These are phyloP conservation scores for Scorias spongiosa DNA, from an alignment of 2,329 filamentous ascomycete genomes.

Conservation along the genomic window DNA sequence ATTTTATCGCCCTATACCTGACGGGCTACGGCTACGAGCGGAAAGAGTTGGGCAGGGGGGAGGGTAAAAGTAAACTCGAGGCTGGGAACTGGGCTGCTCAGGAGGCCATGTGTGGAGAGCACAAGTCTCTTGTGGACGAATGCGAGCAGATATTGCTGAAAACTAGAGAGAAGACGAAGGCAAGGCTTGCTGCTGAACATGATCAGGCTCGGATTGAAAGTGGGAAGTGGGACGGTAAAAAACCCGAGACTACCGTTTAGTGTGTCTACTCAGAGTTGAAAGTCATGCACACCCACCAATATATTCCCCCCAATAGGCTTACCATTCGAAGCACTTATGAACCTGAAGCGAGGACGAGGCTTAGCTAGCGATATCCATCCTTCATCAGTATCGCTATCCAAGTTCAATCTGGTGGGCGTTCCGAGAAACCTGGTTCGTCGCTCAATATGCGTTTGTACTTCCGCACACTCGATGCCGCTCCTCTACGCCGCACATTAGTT, in stretches of 20 bases:
- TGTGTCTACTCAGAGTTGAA: no score
- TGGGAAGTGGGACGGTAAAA: neutral
- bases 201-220: neutral
- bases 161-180: conserved; percentile 6
- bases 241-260: no score
- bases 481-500: conserved; percentile 30
- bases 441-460: no score
- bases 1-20: conserved; percentile 48
- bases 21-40: conserved; percentile 53
- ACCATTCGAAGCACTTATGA: no score
- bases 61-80: conserved; percentile 51
- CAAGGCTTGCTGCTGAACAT: neutral
- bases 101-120: conserved; percentile 39
- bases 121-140: conserved; percentile 14
- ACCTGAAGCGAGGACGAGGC: no score
- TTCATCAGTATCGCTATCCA: no score
- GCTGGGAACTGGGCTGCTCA: conserved; percentile 53
- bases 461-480: no score
- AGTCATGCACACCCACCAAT: no score
- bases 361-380: no score
- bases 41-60: conserved; percentile 47
- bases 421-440: no score
- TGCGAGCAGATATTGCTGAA: conserved; percentile 4
- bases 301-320: no score
- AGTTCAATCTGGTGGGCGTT: no score